phyloP scores from a whole-genome alignment of 2,329 filamentous ascomycete species.

The Colletotrichum cordylinicola region DNA sequence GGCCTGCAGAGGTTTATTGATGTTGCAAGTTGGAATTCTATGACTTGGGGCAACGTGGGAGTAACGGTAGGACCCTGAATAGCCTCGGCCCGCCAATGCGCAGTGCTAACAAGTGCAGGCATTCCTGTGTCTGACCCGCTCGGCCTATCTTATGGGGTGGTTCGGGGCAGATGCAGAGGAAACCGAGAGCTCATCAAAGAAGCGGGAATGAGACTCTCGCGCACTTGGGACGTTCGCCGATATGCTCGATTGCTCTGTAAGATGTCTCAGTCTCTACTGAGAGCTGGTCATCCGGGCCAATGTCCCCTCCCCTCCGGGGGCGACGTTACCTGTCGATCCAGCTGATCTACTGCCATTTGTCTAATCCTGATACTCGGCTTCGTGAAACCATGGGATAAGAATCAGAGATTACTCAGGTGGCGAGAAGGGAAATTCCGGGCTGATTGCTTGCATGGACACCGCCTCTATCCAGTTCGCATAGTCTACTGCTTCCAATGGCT shows the following conservation, averaged over 20 bases:
- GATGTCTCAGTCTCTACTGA: neutral
- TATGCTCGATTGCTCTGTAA: neutral
- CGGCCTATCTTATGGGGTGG: constrained; percentile 35
- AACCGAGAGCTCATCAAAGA: constrained; percentile 17
- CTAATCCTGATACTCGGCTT: neutral
- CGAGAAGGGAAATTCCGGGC: neutral
- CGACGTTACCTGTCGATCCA: neutral
- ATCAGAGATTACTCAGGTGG: neutral
- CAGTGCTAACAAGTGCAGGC: constrained; percentile 21
- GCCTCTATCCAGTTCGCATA: neutral
- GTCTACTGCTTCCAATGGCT: neutral
- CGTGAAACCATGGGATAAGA: neutral
- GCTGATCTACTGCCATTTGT: neutral
- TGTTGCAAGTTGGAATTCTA: constrained; percentile 67
- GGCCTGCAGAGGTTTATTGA: constrained; percentile 60
- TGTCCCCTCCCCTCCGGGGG: neutral
- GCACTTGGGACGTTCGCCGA: neutral
- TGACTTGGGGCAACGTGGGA: constrained; percentile 77
- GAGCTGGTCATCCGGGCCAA: neutral
- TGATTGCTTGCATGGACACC: neutral
- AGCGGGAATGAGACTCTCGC: neutral
- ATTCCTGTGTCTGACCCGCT: constrained; percentile 35
- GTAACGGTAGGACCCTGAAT: constrained; percentile 55
- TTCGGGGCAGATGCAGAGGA: constrained; percentile 29
- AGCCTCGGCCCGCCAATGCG: neutral